Evolutionary conservation across 345 rosid species (phyloP).

Genomic region (Melaleuca quinquenervia): DNA sequence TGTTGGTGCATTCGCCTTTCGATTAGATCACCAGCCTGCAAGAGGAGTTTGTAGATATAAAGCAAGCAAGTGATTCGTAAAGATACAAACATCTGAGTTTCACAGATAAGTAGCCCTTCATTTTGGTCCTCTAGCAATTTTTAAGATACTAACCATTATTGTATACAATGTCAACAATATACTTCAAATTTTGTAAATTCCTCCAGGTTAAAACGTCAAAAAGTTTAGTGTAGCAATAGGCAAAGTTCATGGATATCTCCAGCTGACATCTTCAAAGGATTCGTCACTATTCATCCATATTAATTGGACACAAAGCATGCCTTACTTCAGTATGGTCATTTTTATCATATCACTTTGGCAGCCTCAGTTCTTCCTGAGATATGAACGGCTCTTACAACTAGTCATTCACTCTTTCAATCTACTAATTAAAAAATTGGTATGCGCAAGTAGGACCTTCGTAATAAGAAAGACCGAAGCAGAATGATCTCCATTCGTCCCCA

Average conservation of each 20-base stretch:
- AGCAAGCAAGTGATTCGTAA: not conserved
- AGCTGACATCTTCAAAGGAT: not conserved
- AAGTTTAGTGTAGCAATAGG: not conserved
- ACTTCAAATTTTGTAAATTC: not conserved
- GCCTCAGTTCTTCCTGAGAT: not conserved
- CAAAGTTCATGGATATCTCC: not conserved
- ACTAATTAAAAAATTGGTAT: not conserved
- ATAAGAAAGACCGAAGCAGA: slow-evolving; percentile 48
- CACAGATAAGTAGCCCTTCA: not conserved
- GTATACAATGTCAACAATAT: not conserved
- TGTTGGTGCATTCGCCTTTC: slow-evolving; percentile 45
- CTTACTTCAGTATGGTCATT: not conserved
- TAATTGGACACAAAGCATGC: not conserved
- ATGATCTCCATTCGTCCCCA: slow-evolving; percentile 33
- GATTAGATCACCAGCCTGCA: slow-evolving; percentile 39
- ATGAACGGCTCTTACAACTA: not conserved
- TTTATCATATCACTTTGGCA: not conserved
- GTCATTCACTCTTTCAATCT: not conserved
- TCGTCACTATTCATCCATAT: not conserved
- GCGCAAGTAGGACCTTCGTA: slow-evolving; percentile 28
- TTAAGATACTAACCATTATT: not conserved
- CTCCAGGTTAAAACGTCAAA: too few relatives aligned
- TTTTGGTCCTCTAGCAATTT: not conserved
- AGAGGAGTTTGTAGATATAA: not conserved
- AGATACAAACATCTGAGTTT: not conserved